These are phyloP conservation scores for Vitis labrusca DNA, from an alignment of 164 flowering plant species.

Conservation along the genomic window DNA sequence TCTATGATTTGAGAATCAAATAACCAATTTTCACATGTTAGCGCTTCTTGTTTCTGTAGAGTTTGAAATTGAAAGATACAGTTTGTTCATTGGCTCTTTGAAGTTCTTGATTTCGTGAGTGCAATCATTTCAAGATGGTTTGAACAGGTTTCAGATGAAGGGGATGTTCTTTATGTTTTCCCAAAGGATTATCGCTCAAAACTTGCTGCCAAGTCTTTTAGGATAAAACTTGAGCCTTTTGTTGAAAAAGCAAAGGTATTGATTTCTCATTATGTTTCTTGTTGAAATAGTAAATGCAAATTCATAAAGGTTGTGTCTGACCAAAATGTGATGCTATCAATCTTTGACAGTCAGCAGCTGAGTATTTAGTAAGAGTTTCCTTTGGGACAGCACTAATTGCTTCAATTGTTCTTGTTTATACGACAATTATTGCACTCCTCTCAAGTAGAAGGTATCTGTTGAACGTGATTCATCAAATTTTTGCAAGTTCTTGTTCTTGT, in stretches of 20 bases:
- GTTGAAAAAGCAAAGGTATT: constrained; percentile 87
- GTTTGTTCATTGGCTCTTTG: constrained; percentile 16
- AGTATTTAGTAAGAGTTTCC: constrained; percentile 76
- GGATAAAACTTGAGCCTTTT: constrained; percentile 78
- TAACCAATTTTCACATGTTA: too few species aligned
- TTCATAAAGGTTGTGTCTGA: background rate
- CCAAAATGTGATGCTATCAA: constrained; percentile 5
- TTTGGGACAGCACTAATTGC: constrained; percentile 96
- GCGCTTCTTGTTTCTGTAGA: too few species aligned
- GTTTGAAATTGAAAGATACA: too few species aligned
- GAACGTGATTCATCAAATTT: background rate
- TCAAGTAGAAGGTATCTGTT: constrained; percentile 78
- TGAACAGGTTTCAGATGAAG: constrained; percentile 96
- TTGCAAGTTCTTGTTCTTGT: background rate
- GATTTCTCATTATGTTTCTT: background rate
- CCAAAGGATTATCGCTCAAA: constrained; percentile 89
- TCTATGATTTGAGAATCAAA: too few species aligned
- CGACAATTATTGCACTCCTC: constrained; percentile 73
- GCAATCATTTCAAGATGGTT: constrained; percentile 48
- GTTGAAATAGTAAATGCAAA: background rate
- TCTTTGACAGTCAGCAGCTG: constrained; percentile 65
- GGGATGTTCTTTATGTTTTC: constrained; percentile 93
- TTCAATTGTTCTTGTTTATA: constrained; percentile 87
- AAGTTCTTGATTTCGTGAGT: constrained; percentile 43
- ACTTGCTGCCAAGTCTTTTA: constrained; percentile 81